Evolutionary conservation across 73 alveolate species (phyloP).

Genomic region (Diophrys sp.): DNA sequence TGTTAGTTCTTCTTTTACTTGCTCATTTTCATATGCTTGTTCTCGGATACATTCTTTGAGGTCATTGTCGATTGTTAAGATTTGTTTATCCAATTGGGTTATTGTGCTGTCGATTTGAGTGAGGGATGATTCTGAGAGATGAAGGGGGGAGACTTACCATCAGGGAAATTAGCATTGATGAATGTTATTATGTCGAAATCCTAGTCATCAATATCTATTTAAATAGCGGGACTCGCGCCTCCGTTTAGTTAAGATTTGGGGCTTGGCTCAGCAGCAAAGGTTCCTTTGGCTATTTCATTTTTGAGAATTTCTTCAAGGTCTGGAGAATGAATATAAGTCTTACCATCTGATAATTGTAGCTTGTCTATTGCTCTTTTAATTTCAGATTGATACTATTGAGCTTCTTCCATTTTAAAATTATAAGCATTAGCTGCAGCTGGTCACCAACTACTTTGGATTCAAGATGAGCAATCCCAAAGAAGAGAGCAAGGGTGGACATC

Average conservation of each 20-base stretch:
- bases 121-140: constrained; percentile 36
- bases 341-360: not conserved
- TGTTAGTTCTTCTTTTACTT: constrained; percentile 68
- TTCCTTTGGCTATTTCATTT: not conserved
- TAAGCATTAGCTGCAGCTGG: too few relatives aligned
- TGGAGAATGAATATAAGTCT: not conserved
- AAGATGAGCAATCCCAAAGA: too few relatives aligned
- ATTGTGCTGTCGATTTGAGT: not conserved
- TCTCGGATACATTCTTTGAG: constrained; percentile 73
- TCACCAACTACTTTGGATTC: too few relatives aligned
- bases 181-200: constrained; percentile 68
- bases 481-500: too few relatives aligned
- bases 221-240: not conserved
- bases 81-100: constrained; percentile 43
- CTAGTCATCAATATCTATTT: constrained; percentile 11
- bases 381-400: too few relatives aligned
- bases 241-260: not conserved
- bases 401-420: too few relatives aligned
- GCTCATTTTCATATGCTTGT: constrained; percentile 79
- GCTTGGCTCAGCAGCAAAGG: not conserved
- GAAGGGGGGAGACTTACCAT: constrained; percentile 57
- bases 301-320: not conserved
- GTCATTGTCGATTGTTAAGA: constrained; percentile 57
- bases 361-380: not conserved
- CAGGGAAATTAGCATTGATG: constrained; percentile 66